phyloP scores from a whole-genome alignment of 2,329 filamentous ascomycete genomes.

The Aspergillus hiratsukae region DNA sequence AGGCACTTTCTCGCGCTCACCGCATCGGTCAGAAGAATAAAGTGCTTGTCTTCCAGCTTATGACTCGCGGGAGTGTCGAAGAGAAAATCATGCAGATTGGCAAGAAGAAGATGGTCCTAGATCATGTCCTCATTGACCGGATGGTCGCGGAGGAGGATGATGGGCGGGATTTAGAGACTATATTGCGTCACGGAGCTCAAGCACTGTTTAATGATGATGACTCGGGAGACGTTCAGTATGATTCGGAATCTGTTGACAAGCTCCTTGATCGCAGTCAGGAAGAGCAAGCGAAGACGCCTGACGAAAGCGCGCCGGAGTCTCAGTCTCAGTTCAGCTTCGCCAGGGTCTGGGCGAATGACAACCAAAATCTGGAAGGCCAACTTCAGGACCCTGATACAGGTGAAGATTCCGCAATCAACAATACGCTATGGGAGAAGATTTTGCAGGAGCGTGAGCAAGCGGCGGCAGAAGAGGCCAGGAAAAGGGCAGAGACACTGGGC shows the following conservation, averaged over 20 bases:
- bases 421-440: slow-evolving; percentile 84
- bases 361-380: slow-evolving; percentile 61
- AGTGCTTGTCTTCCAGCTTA: slow-evolving; percentile 90
- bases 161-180: slow-evolving; percentile 76
- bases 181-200: slow-evolving; percentile 80
- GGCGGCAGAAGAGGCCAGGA: slow-evolving; percentile 67
- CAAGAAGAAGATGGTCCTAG: slow-evolving; percentile 90
- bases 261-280: slow-evolving; percentile 81
- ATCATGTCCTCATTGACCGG: slow-evolving; percentile 88
- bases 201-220: slow-evolving; percentile 77
- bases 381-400: slow-evolving; percentile 47
- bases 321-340: slow-evolving; percentile 86
- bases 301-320: slow-evolving; percentile 65
- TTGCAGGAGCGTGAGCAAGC: slow-evolving; percentile 75
- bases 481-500: slow-evolving; percentile 70
- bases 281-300: slow-evolving; percentile 63
- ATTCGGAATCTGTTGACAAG: slow-evolving; percentile 75
- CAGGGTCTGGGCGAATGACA: slow-evolving; percentile 85
- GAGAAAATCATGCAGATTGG: slow-evolving; percentile 97
- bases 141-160: slow-evolving; percentile 81
- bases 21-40: slow-evolving; percentile 95
- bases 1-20: slow-evolving; percentile 89
- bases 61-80: slow-evolving; percentile 83
- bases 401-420: slow-evolving; percentile 52
- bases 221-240: slow-evolving; percentile 70